Percentiles rank a stretch among this genome's conserved stretches.
phyloP scores from a whole-genome alignment of 2,329 filamentous ascomycete species.

The Colletotrichum sp. region DNA sequence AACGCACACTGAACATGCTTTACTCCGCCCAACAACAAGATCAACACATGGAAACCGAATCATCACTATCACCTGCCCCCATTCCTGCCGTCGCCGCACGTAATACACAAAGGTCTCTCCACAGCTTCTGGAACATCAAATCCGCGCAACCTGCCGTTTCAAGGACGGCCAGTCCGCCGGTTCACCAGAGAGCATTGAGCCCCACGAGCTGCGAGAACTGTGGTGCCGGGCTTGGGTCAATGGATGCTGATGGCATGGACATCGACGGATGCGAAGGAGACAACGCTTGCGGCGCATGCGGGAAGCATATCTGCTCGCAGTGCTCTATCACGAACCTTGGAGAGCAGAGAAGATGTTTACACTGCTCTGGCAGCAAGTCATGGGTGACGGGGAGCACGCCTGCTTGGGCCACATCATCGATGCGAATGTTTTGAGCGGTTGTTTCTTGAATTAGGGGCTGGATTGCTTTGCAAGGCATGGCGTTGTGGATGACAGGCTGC shows the following conservation, averaged over 20 bases:
- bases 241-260: slow-evolving; percentile 39
- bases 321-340: slow-evolving; percentile 66
- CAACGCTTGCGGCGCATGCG: slow-evolving; percentile 53
- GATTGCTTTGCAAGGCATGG: background rate
- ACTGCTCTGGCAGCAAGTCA: slow-evolving; percentile 49
- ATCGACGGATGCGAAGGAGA: slow-evolving; percentile 36
- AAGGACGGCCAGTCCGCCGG: slow-evolving; percentile 37
- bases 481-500: background rate
- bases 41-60: slow-evolving; percentile 17
- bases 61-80: slow-evolving; percentile 20
- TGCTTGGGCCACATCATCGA: slow-evolving; percentile 21
- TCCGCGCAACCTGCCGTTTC: slow-evolving; percentile 36
- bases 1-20: slow-evolving; percentile 62
- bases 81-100: slow-evolving; percentile 4
- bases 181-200: slow-evolving; percentile 64
- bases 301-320: slow-evolving; percentile 62
- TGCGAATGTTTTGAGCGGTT: background rate
- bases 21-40: slow-evolving; percentile 58
- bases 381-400: slow-evolving; percentile 17
- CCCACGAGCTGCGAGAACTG: slow-evolving; percentile 60
- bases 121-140: slow-evolving; percentile 66
- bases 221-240: slow-evolving; percentile 34
- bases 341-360: slow-evolving; percentile 56
- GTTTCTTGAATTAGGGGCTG: rapidly evolving
- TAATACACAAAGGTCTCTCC: slow-evolving; percentile 55